Percentiles rank a stretch among this genome's conserved stretches.
Evolutionary conservation across 768 basidiomycete genomes (phyloP).

Genomic region (Terana coerulea): DNA sequence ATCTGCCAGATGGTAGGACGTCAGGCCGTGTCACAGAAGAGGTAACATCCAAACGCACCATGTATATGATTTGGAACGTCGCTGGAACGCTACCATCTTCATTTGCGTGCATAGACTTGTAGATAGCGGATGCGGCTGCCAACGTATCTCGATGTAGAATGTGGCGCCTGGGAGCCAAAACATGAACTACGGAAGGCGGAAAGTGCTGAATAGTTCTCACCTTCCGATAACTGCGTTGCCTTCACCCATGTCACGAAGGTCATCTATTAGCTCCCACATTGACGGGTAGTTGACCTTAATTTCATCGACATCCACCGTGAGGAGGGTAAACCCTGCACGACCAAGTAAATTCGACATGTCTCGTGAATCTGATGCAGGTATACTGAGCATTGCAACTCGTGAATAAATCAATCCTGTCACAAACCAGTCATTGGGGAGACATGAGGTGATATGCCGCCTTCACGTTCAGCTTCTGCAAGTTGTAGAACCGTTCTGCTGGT

Average conservation of each 20-base stretch:
- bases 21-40: neutral
- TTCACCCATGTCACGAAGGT: constrained; percentile 96
- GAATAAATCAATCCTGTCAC: constrained; percentile 20
- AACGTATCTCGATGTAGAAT: constrained; percentile 81
- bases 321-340: constrained; percentile 88
- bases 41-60: constrained; percentile 48
- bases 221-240: constrained; percentile 86
- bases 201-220: constrained; percentile 36
- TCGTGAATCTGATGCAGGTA: constrained; percentile 68
- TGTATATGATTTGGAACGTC: constrained; percentile 94
- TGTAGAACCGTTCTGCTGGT: constrained; percentile 80
- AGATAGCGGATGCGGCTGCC: constrained; percentile 88
- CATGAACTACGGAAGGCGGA: neutral
- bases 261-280: constrained; percentile 94
- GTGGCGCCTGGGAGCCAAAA: constrained; percentile 44
- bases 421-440: constrained; percentile 96
- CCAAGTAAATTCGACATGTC: constrained; percentile 91
- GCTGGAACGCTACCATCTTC: constrained; percentile 86
- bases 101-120: constrained; percentile 75
- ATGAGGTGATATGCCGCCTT: constrained; percentile 96
- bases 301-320: constrained; percentile 96
- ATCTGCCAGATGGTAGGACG: constrained; percentile 44
- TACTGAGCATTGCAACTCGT: no score
- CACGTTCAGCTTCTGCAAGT: constrained; percentile 87
- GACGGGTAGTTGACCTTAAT: constrained; percentile 86